Base-by-base conservation (phyloP, 768 basidiomycete genomes). In the Mycena sanguinolenta region DNA sequence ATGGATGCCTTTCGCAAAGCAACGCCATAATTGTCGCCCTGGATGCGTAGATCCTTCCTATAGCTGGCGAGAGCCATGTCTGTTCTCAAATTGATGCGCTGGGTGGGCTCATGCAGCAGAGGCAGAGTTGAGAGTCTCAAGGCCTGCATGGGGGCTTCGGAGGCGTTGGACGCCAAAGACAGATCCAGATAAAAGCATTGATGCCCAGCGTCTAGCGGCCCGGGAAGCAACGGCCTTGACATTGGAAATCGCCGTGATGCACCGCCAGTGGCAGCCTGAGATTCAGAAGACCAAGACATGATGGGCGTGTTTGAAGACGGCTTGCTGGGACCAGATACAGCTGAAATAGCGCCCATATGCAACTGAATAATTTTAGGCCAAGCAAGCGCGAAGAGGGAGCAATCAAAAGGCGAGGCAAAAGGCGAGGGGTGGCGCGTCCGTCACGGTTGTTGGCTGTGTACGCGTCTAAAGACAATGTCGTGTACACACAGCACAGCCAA, bases 161-260 rank as follows among this genome's bases (percentile, higher is more conserved):
- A 52, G 61, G 63, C 60, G 58, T 73, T 73, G 32, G 69, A 73
- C 13, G 72, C 55, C 59, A 73, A 50, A 30, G 57, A 52, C n/a
- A 21, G 39, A 55, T 67, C 59, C 34, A 25, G 46, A 32, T 66
- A 32, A 53, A 36, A 21, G 59, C 25, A 63, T 9, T 36, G 34
- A 21, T 36, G 21, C 36, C 12, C 36, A 6, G 38, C 19, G 25
- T n/a, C n/a, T 28, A 28, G 28, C 3, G 72, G 68, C 6, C 49
- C 49, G 49, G 49, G 49, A 38, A 73, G 72, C 9, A 73, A 65
- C 50, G 72, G 65, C 49, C 58, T 73, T 13, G 60, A 32, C 34
- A 34, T 50, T 49, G 60, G 55, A 44, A 59, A 27, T 36, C 34
- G 57, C 32, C 61, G 65, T 65, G 71, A 65, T 65, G 58, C n/a